Percentiles rank a stretch among this genome's conserved stretches.
Evolutionary conservation across 129 eudicot species (phyloP).

Genomic region (Deinandra increscens): DNA sequence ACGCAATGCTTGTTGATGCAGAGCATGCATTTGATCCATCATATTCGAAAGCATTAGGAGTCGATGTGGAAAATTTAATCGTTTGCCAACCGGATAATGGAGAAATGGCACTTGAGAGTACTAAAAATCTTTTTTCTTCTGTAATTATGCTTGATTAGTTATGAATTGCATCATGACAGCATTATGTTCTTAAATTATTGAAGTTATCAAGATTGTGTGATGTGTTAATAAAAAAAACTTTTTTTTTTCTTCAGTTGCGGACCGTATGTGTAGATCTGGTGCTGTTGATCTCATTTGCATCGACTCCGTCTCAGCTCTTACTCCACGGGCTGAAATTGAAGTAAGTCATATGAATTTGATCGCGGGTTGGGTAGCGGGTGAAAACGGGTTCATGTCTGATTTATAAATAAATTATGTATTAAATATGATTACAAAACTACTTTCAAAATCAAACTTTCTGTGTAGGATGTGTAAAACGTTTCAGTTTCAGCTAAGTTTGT

Average conservation of each 20-base stretch:
- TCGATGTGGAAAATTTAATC: constrained; percentile 91
- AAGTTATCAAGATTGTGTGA: constrained; percentile 8
- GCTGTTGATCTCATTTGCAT: constrained; percentile 97
- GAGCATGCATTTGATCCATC: constrained; percentile 99
- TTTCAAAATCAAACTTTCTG: neutral
- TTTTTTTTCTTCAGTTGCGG: constrained; percentile 63
- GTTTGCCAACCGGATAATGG: constrained; percentile 99
- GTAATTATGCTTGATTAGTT: constrained; percentile 18
- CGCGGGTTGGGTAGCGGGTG: neutral
- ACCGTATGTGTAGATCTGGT: constrained; percentile 99
- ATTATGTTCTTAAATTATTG: neutral
- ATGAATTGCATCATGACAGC: constrained; percentile 19
- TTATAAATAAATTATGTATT: neutral
- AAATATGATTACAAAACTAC: neutral
- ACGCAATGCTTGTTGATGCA: constrained; percentile 99
- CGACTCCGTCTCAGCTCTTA: constrained; percentile 97
- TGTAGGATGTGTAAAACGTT: neutral
- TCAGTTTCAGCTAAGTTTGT: neutral
- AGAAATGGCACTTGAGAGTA: constrained; percentile 99
- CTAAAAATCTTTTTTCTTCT: constrained; percentile 26
- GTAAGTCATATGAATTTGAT: constrained; percentile 34
- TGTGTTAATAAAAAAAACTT: constrained; percentile 13
- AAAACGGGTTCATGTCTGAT: neutral
- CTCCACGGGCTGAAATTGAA: constrained; percentile 99
- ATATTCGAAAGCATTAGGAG: constrained; percentile 94